A percentile compares a stretch with the other conserved stretches of the same genome.
Evolutionary conservation across 257 asterid genomes (phyloP).

Genomic region (Solanum phureja): DNA sequence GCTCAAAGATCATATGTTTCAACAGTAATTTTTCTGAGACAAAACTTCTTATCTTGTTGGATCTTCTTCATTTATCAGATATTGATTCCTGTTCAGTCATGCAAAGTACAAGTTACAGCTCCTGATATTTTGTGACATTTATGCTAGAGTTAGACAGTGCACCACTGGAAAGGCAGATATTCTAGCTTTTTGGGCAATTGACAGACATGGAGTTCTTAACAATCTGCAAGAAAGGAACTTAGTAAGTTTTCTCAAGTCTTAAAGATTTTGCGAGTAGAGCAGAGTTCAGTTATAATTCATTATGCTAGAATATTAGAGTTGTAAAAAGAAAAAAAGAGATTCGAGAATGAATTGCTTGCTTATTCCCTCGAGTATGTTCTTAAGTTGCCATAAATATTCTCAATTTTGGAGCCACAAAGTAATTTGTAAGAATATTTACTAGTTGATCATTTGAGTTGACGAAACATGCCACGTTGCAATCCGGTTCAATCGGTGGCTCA

Average conservation of each 20-base stretch:
- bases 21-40: conserved; percentile 45
- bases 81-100: not conserved
- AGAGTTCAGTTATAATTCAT: not conserved
- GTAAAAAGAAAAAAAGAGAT: not conserved
- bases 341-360: not conserved
- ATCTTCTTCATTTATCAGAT: conserved; percentile 4
- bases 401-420: not conserved
- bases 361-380: not conserved
- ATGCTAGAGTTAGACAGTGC: conserved; percentile 39
- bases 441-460: not conserved
- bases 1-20: conserved; percentile 88
- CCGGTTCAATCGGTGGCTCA: not conserved
- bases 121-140: not conserved
- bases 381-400: not conserved
- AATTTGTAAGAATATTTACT: not conserved
- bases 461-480: not conserved
- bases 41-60: not conserved
- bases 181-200: conserved; percentile 86
- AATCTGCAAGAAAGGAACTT: conserved; percentile 89
- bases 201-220: conserved; percentile 80
- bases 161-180: conserved; percentile 82
- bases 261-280: not conserved
- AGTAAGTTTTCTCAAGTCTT: conserved; percentile 39
- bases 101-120: not conserved
- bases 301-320: not conserved